These are phyloP conservation scores for Domatiomyces globalis DNA, from an alignment of 2,329 filamentous ascomycete species.

Conservation along the genomic window DNA sequence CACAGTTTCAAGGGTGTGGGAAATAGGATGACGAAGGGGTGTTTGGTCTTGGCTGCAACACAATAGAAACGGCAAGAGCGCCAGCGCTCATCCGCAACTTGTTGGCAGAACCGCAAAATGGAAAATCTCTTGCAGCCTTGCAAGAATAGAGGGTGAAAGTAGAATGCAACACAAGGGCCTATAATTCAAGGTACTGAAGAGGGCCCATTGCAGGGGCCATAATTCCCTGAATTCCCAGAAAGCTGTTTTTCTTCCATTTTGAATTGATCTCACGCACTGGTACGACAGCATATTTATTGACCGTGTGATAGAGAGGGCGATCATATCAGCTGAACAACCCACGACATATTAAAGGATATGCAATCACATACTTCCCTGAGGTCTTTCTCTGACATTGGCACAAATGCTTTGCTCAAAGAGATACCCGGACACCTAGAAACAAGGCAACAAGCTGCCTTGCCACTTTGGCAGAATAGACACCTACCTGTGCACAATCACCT, in stretches of 20 bases:
- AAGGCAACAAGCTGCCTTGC: background rate
- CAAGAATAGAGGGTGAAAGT: background rate
- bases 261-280: background rate
- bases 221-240: background rate
- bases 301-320: background rate
- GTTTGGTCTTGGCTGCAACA: conserved; percentile 1
- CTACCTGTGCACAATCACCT: background rate
- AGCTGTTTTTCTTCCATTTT: background rate
- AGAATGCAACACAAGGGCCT: background rate
- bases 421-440: background rate
- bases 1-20: background rate
- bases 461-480: background rate
- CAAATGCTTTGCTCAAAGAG: background rate
- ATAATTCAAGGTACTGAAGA: background rate
- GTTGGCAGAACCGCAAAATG: background rate
- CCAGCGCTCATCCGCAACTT: background rate
- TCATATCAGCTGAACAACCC: background rate
- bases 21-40: background rate
- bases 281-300: background rate
- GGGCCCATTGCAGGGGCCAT: no score
- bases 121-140: background rate
- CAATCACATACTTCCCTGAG: background rate
- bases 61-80: conserved; percentile 1
- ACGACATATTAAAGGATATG: background rate
- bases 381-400: background rate